A percentile compares a stretch with the other conserved stretches of the same genome.
Conservation (phyloP, 2,329 filamentous ascomycete genomes). For the Fusarium sp. region DNA sequence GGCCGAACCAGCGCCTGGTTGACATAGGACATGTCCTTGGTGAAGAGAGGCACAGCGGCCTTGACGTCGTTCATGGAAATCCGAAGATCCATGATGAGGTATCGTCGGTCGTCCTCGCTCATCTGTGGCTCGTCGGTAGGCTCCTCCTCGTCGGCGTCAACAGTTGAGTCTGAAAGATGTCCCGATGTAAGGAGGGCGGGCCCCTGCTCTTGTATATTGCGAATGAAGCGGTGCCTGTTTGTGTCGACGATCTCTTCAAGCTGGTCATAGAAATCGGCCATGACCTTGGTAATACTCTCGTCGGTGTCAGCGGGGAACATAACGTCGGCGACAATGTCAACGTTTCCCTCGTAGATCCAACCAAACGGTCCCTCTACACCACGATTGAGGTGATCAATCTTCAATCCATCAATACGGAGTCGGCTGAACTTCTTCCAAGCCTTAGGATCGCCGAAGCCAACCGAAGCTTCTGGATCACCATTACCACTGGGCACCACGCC, state of each 20-base stretch:
- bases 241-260: slow-evolving; percentile 91
- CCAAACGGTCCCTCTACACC: slow-evolving; percentile 94
- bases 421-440: slow-evolving; percentile 97
- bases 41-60: slow-evolving; percentile 92
- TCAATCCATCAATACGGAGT: slow-evolving; percentile 90
- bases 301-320: slow-evolving; percentile 92
- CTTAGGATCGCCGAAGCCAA: slow-evolving; percentile 70
- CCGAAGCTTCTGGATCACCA: slow-evolving; percentile 62
- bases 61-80: slow-evolving; percentile 95
- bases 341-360: slow-evolving; percentile 97
- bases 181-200: slow-evolving; percentile 48
- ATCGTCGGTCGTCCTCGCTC: slow-evolving; percentile 74
- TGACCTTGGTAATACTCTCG: slow-evolving; percentile 90
- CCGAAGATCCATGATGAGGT: slow-evolving; percentile 93
- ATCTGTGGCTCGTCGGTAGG: slow-evolving; percentile 13
- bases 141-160: slow-evolving; percentile 22
- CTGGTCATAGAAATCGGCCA: slow-evolving; percentile 97
- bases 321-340: slow-evolving; percentile 95
- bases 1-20: slow-evolving; percentile 95
- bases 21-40: slow-evolving; percentile 89
- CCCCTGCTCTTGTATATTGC: slow-evolving; percentile 54
- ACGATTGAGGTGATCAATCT: slow-evolving; percentile 94
- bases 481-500: slow-evolving; percentile 71
- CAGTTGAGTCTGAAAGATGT: slow-evolving; percentile 48
- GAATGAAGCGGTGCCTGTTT: slow-evolving; percentile 73